phyloP scores from a whole-genome alignment of 345 rosid genomes.

The Camelina neglecta region DNA sequence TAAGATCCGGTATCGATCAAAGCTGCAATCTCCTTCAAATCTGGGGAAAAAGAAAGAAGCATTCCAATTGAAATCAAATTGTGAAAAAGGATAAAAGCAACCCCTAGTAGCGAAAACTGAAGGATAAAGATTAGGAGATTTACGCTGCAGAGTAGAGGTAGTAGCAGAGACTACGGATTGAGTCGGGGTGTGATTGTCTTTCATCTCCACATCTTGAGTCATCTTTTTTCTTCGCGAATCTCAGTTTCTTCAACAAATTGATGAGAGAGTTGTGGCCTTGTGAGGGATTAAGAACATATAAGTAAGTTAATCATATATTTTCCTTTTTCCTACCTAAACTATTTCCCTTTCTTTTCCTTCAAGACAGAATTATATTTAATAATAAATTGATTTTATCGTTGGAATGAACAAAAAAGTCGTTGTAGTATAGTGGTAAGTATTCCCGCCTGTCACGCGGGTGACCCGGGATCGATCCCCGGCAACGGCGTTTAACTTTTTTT shows the following conservation, averaged over 20 bases:
- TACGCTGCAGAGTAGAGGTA: slow-evolving; percentile 71
- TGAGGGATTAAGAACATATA: not conserved
- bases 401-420: slow-evolving; percentile 45
- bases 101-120: not conserved
- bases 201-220: slow-evolving; percentile 88
- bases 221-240: slow-evolving; percentile 42
- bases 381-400: no score
- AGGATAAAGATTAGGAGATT: not conserved
- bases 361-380: slow-evolving; percentile 26
- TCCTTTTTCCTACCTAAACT: not conserved
- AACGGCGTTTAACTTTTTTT: slow-evolving; percentile 52
- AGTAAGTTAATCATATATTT: not conserved
- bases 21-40: slow-evolving; percentile 77
- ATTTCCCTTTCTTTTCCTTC: slow-evolving; percentile 48
- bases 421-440: slow-evolving; percentile 94
- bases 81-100: not conserved
- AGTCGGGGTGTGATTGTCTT: slow-evolving; percentile 64
- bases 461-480: slow-evolving; percentile 97
- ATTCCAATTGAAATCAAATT: not conserved
- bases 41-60: slow-evolving; percentile 36
- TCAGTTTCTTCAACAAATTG: slow-evolving; percentile 12
- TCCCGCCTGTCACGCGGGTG: slow-evolving; percentile 95
- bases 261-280: not conserved
- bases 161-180: slow-evolving; percentile 54
- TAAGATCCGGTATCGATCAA: slow-evolving; percentile 74